Percentiles rank a stretch among this genome's conserved stretches.
These are phyloP conservation scores for Funneliformis mosseae DNA, from an alignment of 192 early-diverging fungal species.

Conservation along the genomic window DNA sequence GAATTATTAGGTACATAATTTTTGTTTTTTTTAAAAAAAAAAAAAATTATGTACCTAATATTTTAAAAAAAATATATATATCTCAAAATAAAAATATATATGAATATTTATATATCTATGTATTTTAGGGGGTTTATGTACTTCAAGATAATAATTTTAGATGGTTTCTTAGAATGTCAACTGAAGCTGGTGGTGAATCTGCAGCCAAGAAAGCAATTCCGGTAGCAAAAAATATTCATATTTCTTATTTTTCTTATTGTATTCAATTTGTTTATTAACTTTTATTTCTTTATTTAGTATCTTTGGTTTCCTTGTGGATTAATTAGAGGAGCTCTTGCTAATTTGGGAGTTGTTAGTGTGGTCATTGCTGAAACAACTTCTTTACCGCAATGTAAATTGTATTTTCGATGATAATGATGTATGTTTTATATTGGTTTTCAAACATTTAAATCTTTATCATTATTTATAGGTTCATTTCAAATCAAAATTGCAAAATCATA, in stretches of 20 bases:
- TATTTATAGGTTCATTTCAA: constrained; percentile 66
- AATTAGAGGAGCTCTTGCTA: constrained; percentile 90
- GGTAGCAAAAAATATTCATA: constrained; percentile 46
- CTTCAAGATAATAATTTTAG: constrained; percentile 97
- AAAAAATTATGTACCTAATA: neutral
- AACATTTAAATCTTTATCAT: neutral
- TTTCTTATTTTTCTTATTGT: neutral
- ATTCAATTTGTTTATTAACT: neutral
- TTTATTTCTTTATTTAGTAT: constrained; percentile 55
- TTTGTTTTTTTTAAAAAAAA: constrained; percentile 2
- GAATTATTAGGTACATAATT: neutral
- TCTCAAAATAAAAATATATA: neutral
- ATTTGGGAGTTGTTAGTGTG: constrained; percentile 80
- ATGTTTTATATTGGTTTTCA: neutral
- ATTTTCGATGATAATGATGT: neutral
- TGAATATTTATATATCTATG: neutral
- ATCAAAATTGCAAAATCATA: constrained; percentile 68
- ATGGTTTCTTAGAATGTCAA: constrained; percentile 94
- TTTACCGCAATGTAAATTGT: constrained; percentile 74
- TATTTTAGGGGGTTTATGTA: constrained; percentile 89
- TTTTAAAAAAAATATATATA: neutral
- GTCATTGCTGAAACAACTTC: constrained; percentile 89
- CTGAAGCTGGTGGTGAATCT: constrained; percentile 74
- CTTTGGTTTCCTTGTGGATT: constrained; percentile 97
- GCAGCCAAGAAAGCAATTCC: constrained; percentile 78